Evolutionary conservation across 2,329 filamentous ascomycete genomes (phyloP).

Genomic region (Penicillium sp.): DNA sequence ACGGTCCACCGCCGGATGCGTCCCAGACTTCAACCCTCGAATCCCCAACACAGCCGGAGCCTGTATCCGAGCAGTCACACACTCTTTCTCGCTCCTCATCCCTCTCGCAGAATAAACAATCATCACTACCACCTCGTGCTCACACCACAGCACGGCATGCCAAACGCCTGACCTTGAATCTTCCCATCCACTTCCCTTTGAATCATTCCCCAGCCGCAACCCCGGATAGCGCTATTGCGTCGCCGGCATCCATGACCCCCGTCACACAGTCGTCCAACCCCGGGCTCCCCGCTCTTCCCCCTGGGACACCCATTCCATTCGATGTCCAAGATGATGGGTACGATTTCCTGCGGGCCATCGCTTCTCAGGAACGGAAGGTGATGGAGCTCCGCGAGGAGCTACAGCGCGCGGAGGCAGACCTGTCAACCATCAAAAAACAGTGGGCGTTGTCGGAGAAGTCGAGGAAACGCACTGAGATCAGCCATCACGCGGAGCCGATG

Average conservation of each 20-base stretch:
- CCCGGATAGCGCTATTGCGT: constrained; percentile 26
- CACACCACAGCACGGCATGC: constrained; percentile 40
- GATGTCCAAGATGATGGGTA: constrained; percentile 53
- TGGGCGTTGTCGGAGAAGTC: constrained; percentile 76
- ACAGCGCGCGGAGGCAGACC: constrained; percentile 73
- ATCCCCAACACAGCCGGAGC: constrained; percentile 11
- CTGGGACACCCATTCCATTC: constrained; percentile 27
- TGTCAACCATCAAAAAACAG: constrained; percentile 75
- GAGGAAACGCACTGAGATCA: constrained; percentile 70
- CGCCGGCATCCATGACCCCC: constrained; percentile 36
- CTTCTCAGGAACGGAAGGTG: constrained; percentile 86
- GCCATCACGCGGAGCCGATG: constrained; percentile 59
- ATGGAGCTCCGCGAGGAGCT: constrained; percentile 90
- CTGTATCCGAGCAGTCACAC: constrained; percentile 15
- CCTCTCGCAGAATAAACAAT: constrained; percentile 29
- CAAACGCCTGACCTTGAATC: constrained; percentile 49
- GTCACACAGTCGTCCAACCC: constrained; percentile 32
- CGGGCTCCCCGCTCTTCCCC: constrained; percentile 27
- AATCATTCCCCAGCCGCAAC: constrained; percentile 22
- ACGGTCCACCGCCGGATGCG: constrained; percentile 31
- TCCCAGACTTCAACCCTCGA: constrained; percentile 23
- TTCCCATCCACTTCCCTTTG: constrained; percentile 43
- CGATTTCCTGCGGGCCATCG: constrained; percentile 83
- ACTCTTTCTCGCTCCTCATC: constrained; percentile 18
- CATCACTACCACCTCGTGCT: constrained; percentile 35